A percentile compares a stretch with the other conserved stretches of the same genome.
These are phyloP conservation scores for Bipolaris cookei DNA, from an alignment of 2,329 filamentous ascomycete genomes.

Conservation along the genomic window DNA sequence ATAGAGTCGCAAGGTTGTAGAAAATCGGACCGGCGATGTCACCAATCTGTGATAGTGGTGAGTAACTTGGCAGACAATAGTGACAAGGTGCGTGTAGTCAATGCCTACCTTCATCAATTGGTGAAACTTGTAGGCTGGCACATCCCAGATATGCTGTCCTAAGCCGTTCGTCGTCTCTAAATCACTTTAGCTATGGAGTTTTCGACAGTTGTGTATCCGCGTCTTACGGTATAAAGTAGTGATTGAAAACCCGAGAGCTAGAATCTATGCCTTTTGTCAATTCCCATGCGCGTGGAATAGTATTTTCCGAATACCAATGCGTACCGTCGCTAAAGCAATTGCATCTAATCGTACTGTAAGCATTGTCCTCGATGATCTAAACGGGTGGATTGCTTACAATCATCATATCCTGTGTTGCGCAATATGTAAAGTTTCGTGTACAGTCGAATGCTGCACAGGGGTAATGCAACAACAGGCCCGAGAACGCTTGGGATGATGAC, in stretches of 20 bases:
- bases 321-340: conserved; percentile 18
- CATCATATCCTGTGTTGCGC: conserved; percentile 21
- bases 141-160: conserved; percentile 23
- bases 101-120: conserved; percentile 23
- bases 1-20: conserved; percentile 21
- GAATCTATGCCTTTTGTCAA: conserved; percentile 10
- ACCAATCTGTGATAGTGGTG: conserved; percentile 14
- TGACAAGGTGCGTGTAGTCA: background rate
- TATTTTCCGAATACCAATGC: background rate
- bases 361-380: background rate
- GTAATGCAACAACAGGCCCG: conserved; percentile 19
- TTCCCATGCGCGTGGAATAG: background rate
- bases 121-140: conserved; percentile 16
- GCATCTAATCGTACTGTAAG: conserved; percentile 9
- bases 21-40: conserved; percentile 24
- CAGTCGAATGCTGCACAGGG: conserved; percentile 19
- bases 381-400: conserved; percentile 9
- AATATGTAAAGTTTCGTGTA: conserved; percentile 24
- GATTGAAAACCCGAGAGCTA: conserved; percentile 21
- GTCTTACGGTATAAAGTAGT: conserved; percentile 17
- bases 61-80: background rate
- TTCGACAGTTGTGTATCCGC: background rate
- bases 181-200: background rate
- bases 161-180: conserved; percentile 26
- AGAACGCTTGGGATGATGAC: conserved; percentile 20